Evolutionary conservation across 2,329 filamentous ascomycete species (phyloP), one percentile per base, ranked within the genome.

Genomic region (Botrytis elliptica): DNA sequence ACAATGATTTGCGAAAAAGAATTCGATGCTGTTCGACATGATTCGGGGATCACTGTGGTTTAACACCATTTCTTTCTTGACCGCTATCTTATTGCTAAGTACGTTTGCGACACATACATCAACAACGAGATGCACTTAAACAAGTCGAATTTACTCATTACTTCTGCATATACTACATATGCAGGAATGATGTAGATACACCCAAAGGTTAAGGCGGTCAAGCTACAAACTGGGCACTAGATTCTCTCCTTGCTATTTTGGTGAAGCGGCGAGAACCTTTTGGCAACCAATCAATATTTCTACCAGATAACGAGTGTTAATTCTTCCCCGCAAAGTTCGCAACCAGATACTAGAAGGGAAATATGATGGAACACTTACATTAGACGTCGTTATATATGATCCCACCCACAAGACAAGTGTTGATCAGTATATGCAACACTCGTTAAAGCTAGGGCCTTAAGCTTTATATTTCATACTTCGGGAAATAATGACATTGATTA

Each of bases 41-140:
- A 60, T 42, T 73, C 77, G 77, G 78, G 77, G 77, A 60, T 75
- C 72, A 76, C 76, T 78, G 76, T 79, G 79, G 72, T 79, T 80
- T 78, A 80, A 75, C 77, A 81, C 81, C 73, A 33, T 78, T 74
- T 77, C 75, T 75, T 52, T 57, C 73, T 73, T 80, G 78, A 81
- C 78, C 79, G 79, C 78, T 78, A 29, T 66, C 40, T 65, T 74
- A 74, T 64, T 29, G 52, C 33, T 46, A 76, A 77, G 75, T 77
- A 76, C 70, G 70, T 77, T 79, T 76, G 75, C 76, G 76, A 74
- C 40, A 25, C 69, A 74, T 63, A 77, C 74, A 74, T 76, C 74
- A 73, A 77, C 60, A 55, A 74, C 71, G 70, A 72, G 71, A 77
- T 62, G 75, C 73, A 75, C 75, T 74, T 75, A 64, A 77, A 72